Evolutionary conservation across 2,329 filamentous ascomycete genomes (phyloP), one percentile per base, ranked within the genome.

Genomic region (Aspergillus pseudoviridinutans): DNA sequence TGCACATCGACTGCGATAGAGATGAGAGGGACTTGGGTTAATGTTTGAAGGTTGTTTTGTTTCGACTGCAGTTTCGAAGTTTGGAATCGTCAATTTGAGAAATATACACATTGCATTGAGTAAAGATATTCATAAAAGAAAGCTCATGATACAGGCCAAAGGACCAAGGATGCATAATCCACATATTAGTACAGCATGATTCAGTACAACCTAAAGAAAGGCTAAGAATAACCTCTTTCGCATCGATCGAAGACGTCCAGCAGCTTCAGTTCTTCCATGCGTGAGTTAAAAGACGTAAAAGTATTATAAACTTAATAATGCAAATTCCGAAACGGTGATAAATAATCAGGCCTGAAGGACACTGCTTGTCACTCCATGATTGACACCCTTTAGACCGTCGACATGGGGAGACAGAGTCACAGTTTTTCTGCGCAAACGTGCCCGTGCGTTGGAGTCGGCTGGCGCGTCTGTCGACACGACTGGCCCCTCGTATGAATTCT

Each of bases 311-410:
- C 52, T 10, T 54, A 32, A 49, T 50, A 24, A 22, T 29, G 47
- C 50, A n/a, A 24, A 35, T 46, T 35, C 44, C 35, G 14, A 9
- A 38, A 46, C 24, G 32, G 8, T 25, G n/a, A 29, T n/a, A 25
- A 46, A 53, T 50, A 14, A 58, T 61, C 67, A 47, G 41, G 70
- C 69, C 61, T 75, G 74, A n/a, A 74, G 67, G 50, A 77, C 74
- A 60, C 72, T 76, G 55, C 73, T 71, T 35, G 72, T 68, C 29
- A 77, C 71, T 4, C 72, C 71, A 55, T 77, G 74, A 41, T 69
- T 73, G 20, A 69, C 66, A 22, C 69, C 66, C 55, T 71, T 75
- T 14, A 75, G 64, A 44, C 67, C 67, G 35, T 76, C 73, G 20
- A 72, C 65, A 51, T 62, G 66, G 2, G 67, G 63, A 10, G 67